These are phyloP conservation scores for Quillaja saponaria DNA, from an alignment of 306 rosid genomes.

Conservation along the genomic window DNA sequence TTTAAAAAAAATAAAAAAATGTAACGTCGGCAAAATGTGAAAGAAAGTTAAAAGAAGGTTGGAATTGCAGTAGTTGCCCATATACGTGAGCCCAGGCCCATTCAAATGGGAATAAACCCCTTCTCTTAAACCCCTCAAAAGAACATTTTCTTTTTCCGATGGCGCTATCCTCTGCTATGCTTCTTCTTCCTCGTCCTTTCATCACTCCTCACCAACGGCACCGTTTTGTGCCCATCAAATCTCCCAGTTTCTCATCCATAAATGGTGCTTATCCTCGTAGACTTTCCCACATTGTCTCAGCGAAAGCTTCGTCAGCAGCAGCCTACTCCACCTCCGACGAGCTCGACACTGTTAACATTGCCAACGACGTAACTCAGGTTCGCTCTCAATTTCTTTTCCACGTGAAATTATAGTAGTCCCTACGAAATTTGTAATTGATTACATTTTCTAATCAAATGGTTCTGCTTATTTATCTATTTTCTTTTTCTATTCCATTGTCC, in stretches of 20 bases:
- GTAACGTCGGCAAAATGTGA: too few species aligned
- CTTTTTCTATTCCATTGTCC: not conserved
- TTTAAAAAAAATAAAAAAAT: too few species aligned
- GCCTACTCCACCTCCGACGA: slow-evolving; percentile 50
- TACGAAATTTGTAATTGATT: not conserved
- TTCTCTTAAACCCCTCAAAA: slow-evolving; percentile 40
- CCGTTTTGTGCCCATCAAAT: slow-evolving; percentile 24
- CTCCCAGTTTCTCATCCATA: slow-evolving; percentile 9
- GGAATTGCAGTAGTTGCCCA: too few species aligned
- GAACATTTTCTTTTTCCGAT: slow-evolving; percentile 10
- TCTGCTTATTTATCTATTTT: not conserved
- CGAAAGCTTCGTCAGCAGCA: slow-evolving; percentile 32
- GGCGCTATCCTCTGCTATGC: slow-evolving; percentile 43
- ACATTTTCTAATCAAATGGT: not conserved
- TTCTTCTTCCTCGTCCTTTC: slow-evolving; percentile 34
- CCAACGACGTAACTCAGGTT: slow-evolving; percentile 94
- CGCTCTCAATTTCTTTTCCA: not conserved
- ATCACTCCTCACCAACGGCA: slow-evolving; percentile 18
- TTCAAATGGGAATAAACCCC: too few species aligned
- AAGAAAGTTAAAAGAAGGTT: too few species aligned
- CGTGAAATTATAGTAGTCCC: not conserved
- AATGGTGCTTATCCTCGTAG: slow-evolving; percentile 1
- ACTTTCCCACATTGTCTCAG: slow-evolving; percentile 19
- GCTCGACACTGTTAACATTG: slow-evolving; percentile 79
- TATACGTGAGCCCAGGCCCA: too few species aligned